Evolutionary conservation across 2,329 filamentous ascomycete genomes (phyloP), one percentile per base, ranked within the genome.

Genomic region (Paecilomyces fulvus): DNA sequence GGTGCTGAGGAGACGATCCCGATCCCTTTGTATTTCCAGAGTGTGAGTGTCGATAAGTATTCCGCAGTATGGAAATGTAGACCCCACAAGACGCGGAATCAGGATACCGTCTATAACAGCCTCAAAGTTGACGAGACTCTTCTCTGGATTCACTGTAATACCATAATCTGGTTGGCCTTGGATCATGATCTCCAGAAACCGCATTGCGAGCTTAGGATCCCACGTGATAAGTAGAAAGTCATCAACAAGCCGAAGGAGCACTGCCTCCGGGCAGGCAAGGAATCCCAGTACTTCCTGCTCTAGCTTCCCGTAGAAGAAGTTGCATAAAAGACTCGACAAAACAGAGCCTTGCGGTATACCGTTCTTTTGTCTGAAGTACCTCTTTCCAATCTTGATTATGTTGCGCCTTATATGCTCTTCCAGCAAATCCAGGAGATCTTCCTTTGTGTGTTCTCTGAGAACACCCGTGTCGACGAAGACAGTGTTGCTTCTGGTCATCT

Each of bases 281-380:
- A 96, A 97, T 0, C 66, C 68, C 2, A 97, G 77, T 12, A 86
- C 76, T 25, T 84, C 79, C 6, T 74, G 73, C 71, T 99, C 94
- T 1, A 97, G 81, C 60, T 94, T 85, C 5, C 89, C 92, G 68
- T 99, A 99, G 71, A 97, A 96, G 73, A 95, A 92, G 73, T 91
- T 97, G 78, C 94, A 97, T 4, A 99, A 79, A 46, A 91, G 79
- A 49, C 87, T 89, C 0, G 92, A 96, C 4, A 99, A 70, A 1
- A 96, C 82, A 0, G 92, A 96, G 7, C 94, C 94, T 70, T 99
- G 94, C 0, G 94, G 92, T 43, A 99, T 97, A 12, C 94, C 94
- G 21, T 81, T 77, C 70, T 86, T 92, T 70, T 99, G 94, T 23
- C 90, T 83, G 69, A 94, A 96, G 69, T 86, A 91, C 63, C 87